Base-by-base conservation (phyloP, 768 basidiomycete species). In the Saitozyma sp. region DNA sequence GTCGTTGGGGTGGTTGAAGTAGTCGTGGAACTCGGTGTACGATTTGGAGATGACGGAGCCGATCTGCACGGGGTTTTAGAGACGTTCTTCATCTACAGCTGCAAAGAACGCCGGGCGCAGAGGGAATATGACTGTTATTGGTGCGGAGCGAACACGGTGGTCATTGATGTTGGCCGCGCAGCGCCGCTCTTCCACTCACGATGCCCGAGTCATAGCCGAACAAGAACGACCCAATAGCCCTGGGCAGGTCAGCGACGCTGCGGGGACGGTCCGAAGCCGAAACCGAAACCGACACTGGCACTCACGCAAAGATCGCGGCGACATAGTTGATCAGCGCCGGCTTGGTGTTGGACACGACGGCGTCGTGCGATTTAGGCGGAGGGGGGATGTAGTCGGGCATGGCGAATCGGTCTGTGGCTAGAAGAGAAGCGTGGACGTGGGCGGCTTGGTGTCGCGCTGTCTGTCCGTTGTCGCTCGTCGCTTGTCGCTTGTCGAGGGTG, bases 21-120 rank as follows among this genome's bases (percentile, higher is more conserved):
- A 85, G 39, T 62, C 70, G 43, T 82, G 77, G 74, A 86, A 86
- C 29, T 79, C 79, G n/a, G 79, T 66, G 78, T 86, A 84, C 1
- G 84, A 83, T 54, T 20, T n/a, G 16, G 63, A 66, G 57, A 86
- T 83, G 41, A 87, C 85, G 4, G 85, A 86, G 16, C 57, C 57
- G 49, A 58, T 58, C 29, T 29, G 29, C 29, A 29, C 29, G 29
- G 5, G 29, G 29, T 29, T 2, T 29, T 5, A 29, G 29, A 2
- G 29, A 29, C 2, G 29, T 2, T 29, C 29, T 29, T 29, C 29
- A 29, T n/a, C n/a, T n/a, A n/a, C n/a, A n/a, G n/a, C n/a, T n/a
- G n/a, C n/a, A n/a, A n/a, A n/a, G n/a, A n/a, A n/a, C n/a, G n/a
- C n/a, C n/a, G n/a, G n/a, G n/a, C n/a, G n/a, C n/a, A n/a, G n/a